Base-by-base conservation (phyloP, 208 protist species). In the Acanthamoeba quina region DNA sequence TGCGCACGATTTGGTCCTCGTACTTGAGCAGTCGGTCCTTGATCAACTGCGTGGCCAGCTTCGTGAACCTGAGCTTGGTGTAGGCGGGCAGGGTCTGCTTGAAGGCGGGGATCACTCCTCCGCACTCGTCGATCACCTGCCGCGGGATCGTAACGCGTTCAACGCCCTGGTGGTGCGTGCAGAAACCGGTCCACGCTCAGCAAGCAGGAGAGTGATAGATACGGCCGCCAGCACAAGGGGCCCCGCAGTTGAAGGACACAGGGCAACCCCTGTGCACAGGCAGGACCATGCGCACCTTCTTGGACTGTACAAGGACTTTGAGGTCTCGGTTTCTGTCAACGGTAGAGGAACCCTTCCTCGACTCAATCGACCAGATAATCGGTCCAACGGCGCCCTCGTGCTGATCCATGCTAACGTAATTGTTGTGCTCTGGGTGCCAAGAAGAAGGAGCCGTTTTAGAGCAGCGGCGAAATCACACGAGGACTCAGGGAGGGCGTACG, bases 1-100 rank as follows among this genome's bases (percentile, higher is more conserved):
- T 94, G 17, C 76, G 90, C 31, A 95, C 52, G 6, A 78, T 95
- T 29, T 80, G 93, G 24, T 95, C 93, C 47, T 94, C 91, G 60
- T 89, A 89, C 76, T 94, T 88, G 24, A 94, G 64, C 15, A 91
- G 58, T 29, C 85, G 85, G n/a, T 91, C 85, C 41, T 91, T 91
- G 34, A 91, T 91, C 58, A 76, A 58, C 34, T 91, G 85, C 0
- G n/a, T 41, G 56, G 37, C 34, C 56, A 91, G 5, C 44, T 91
- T 91, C 19, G 29, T 31, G 60, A 91, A 91, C 21, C 72, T 49
- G 24, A 91, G 64, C 64, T 91, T 91, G 29, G 19, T 26, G 29
- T 91, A 91, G 58, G 56, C 47, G 37, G 85, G 58, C 11, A 91
- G 56, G 21, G 64, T 74, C n/a, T 76, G 56, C 31, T 91, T 91